These are phyloP conservation scores for Puccinia brachypodii DNA, from an alignment of 1,284 basidiomycete genomes.

Conservation along the genomic window DNA sequence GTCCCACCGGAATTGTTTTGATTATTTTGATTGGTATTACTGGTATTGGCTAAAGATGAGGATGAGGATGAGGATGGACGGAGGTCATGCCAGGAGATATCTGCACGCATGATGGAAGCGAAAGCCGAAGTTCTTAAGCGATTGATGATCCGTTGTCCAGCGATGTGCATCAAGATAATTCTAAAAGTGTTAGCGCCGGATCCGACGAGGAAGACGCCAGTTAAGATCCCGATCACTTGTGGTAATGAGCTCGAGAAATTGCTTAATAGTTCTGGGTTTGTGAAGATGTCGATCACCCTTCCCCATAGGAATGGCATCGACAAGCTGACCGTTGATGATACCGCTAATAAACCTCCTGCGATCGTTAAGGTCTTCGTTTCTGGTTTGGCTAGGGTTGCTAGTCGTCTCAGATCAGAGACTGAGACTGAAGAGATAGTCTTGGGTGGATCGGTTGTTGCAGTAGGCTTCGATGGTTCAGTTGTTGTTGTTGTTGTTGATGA, in stretches of 20 bases:
- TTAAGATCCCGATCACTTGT: slow-evolving; percentile 73
- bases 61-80: slow-evolving; percentile 32
- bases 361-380: slow-evolving; percentile 54
- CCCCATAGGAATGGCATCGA: slow-evolving; percentile 86
- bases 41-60: slow-evolving; percentile 54
- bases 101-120: slow-evolving; percentile 30
- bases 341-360: slow-evolving; percentile 54
- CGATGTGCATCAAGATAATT: slow-evolving; percentile 81
- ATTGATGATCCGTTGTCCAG: slow-evolving; percentile 88
- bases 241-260: slow-evolving; percentile 66
- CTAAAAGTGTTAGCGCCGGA: slow-evolving; percentile 84
- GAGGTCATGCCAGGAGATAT: slow-evolving; percentile 54
- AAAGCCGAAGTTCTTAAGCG: slow-evolving; percentile 64
- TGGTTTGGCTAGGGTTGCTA: slow-evolving; percentile 55
- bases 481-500: too few species aligned
- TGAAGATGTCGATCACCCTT: slow-evolving; percentile 87
- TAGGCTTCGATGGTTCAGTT: too few species aligned
- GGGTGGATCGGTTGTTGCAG: neutral
- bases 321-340: slow-evolving; percentile 71
- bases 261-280: slow-evolving; percentile 63
- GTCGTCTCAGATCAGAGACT: slow-evolving; percentile 47
- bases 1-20: slow-evolving; percentile 70
- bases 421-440: neutral
- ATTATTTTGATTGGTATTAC: slow-evolving; percentile 60
- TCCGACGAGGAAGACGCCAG: slow-evolving; percentile 80